These are phyloP conservation scores for Clonostachys solani DNA, from an alignment of 2,329 filamentous ascomycete species.

Conservation along the genomic window DNA sequence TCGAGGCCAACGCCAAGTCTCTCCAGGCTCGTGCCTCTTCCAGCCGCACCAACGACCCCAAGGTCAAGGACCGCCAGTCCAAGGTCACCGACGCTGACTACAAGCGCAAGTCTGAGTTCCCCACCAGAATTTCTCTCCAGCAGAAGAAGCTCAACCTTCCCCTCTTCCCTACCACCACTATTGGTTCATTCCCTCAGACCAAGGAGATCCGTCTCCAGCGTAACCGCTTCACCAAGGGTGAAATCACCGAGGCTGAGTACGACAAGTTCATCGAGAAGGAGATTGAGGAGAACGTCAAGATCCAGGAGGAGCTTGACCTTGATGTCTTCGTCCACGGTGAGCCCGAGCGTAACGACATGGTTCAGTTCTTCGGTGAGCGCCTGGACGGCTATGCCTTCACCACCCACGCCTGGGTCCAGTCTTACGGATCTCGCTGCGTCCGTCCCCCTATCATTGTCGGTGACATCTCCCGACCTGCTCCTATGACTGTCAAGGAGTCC, in stretches of 20 bases:
- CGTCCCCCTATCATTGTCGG: slow-evolving; percentile 97
- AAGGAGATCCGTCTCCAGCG: slow-evolving; percentile 96
- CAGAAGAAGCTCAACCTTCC: slow-evolving; percentile 90
- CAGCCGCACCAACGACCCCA: slow-evolving; percentile 91
- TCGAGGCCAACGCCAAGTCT: slow-evolving; percentile 96
- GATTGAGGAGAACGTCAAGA: slow-evolving; percentile 90
- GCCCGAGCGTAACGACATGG: slow-evolving; percentile 99
- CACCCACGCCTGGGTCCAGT: slow-evolving; percentile 98
- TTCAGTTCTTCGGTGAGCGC: slow-evolving; percentile 99
- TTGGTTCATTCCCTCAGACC: slow-evolving; percentile 99
- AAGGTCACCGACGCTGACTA: slow-evolving; percentile 81
- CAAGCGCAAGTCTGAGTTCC: slow-evolving; percentile 89
- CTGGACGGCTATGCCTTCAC: slow-evolving; percentile 97
- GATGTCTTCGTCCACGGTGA: slow-evolving; percentile 98
- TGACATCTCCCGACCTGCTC: slow-evolving; percentile 92
- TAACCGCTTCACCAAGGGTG: slow-evolving; percentile 98
- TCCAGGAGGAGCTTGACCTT: slow-evolving; percentile 96
- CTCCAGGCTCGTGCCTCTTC: slow-evolving; percentile 88
- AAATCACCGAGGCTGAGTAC: slow-evolving; percentile 89
- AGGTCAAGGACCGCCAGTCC: slow-evolving; percentile 94
- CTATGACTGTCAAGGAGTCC: slow-evolving; percentile 99
- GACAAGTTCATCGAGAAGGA: slow-evolving; percentile 99
- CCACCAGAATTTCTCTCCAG: slow-evolving; percentile 79
- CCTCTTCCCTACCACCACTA: slow-evolving; percentile 97
- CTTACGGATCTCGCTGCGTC: slow-evolving; percentile 96